Conservation (phyloP, 2,329 filamentous ascomycete genomes). For the Fulvia fulva region DNA sequence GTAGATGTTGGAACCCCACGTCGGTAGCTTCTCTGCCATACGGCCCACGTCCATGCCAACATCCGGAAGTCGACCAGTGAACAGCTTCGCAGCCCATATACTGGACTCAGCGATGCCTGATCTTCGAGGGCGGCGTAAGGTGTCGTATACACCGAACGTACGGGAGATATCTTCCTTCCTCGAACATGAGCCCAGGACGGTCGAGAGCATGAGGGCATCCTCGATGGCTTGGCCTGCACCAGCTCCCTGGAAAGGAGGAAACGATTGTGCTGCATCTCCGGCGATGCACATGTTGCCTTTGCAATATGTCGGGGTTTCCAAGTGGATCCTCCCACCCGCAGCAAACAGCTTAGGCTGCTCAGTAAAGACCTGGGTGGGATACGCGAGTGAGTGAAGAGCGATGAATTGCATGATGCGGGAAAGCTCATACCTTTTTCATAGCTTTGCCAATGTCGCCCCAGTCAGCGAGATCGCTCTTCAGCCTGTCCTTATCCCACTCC, state of each 20-base stretch:
- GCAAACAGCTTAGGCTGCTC: conserved; percentile 6
- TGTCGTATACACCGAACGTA: conserved; percentile 24
- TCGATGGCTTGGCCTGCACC: conserved; percentile 22
- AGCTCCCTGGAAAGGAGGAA: conserved; percentile 15
- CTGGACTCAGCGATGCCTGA: conserved; percentile 6
- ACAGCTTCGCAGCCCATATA: not conserved
- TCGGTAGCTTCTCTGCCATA: not conserved
- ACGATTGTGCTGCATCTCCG: conserved; percentile 20
- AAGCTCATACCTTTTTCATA: conserved; percentile 5
- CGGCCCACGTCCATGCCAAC: not conserved
- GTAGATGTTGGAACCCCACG: not conserved
- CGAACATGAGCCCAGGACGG: conserved; percentile 44
- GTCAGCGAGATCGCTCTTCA: conserved; percentile 1
- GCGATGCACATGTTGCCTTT: conserved; percentile 5
- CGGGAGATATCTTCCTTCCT: conserved; percentile 33
- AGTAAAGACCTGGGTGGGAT: not conserved
- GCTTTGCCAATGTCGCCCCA: conserved; percentile 8
- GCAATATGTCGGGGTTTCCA: conserved; percentile 4
- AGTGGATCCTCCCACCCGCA: conserved; percentile 6
- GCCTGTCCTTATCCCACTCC: conserved; percentile 6
- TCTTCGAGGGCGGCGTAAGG: conserved; percentile 9
- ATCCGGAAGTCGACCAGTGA: not conserved
- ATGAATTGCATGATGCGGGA: not conserved
- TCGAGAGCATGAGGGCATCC: conserved; percentile 22
- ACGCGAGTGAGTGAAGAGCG: not conserved